Evolutionary conservation across 2,329 filamentous ascomycete species (phyloP), one percentile per base, ranked within the genome.

Genomic region (Apiospora arundinis): DNA sequence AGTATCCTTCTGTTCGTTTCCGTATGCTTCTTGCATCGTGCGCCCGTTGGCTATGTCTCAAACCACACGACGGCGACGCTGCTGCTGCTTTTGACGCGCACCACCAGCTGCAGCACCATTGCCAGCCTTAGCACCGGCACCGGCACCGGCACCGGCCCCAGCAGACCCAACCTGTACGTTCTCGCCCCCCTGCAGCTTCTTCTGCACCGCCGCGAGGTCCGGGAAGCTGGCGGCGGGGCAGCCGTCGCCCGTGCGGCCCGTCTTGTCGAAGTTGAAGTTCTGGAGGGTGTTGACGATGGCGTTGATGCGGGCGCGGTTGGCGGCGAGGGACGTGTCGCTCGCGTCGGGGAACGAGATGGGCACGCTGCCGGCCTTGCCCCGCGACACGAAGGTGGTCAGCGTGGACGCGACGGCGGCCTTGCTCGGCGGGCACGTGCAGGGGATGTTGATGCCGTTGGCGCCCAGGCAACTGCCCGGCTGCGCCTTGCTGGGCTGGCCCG

Each of bases 181-280:
- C 45, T 69, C 42, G 12, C 67, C 67, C 18, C 45, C 32, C 46
- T 49, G 67, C 45, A 69, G 21, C 32, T 42, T 37, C 67, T 48
- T 69, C 67, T 52, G 67, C 42, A 69, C 46, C 16, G 45, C 48
- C 1, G 45, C 67, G 14, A 69, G 28, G 4, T 0, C 32, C 9
- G 67, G 67, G 16, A 52, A 48, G 25, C 23, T 32, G 3, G 48
- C 67, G 16, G 67, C 67, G 6, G 67, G 67, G 2, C 67, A 69
- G 16, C 67, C 67, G 18, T 69, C 67, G 25, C 67, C 67, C 2
- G 67, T 69, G 25, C 67, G 25, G 16, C 67, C 67, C 23, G 67
- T 69, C 23, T 5, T 52, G 48, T 69, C 67, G 16, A 69, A 69
- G 48, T 69, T 69, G 48, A 69, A 40, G 67, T 69, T 69, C 67